A percentile compares a stretch with the other conserved stretches of the same genome.
Conservation (phyloP, 306 rosid genomes). For the Rosa lucieae region DNA sequence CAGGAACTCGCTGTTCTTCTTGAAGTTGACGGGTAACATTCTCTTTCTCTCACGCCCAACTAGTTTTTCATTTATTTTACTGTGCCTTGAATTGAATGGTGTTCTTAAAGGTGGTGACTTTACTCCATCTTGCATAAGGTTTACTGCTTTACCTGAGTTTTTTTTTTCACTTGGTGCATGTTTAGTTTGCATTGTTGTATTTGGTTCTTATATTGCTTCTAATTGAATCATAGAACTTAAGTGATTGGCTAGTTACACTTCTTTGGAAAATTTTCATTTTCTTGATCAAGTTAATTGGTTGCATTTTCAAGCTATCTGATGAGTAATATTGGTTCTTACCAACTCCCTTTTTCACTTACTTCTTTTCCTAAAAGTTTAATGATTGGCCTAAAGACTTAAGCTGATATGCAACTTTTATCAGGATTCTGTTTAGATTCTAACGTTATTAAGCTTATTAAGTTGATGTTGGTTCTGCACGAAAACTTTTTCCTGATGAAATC, state of each 20-base stretch:
- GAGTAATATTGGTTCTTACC: neutral
- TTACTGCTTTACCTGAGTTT: neutral
- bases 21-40: constrained; percentile 78
- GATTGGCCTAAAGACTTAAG: too few relatives aligned
- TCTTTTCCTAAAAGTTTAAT: neutral
- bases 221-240: neutral
- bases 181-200: neutral
- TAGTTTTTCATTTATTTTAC: neutral
- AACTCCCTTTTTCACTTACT: neutral
- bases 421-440: too few relatives aligned
- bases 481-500: neutral
- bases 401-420: too few relatives aligned
- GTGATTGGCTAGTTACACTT: neutral
- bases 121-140: neutral
- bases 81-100: neutral
- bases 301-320: neutral
- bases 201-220: neutral
- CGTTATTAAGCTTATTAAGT: neutral
- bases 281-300: neutral
- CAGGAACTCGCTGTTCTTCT: constrained; percentile 75
- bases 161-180: neutral
- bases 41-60: neutral
- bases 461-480: constrained; percentile 1
- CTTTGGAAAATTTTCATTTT: neutral
- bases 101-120: neutral